A percentile compares a stretch with the other conserved stretches of the same genome.
Conservation (phyloP, 2,329 filamentous ascomycete genomes). For the Fusarium decemcellulare region DNA sequence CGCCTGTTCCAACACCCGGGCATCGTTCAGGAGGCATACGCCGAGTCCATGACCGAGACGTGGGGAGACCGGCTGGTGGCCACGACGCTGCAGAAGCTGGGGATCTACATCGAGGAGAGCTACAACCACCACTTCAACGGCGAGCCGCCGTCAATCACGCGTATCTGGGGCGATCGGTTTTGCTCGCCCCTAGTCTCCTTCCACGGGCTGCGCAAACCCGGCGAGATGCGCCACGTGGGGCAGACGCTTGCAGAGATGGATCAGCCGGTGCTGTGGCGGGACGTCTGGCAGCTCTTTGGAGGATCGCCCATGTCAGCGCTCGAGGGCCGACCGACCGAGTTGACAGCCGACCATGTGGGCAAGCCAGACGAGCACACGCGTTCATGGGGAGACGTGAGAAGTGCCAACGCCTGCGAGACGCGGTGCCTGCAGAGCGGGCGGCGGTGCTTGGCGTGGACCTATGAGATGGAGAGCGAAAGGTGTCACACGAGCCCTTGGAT, state of each 20-base stretch:
- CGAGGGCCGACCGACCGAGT: slow-evolving; percentile 52
- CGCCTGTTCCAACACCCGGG: slow-evolving; percentile 60
- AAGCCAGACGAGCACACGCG: slow-evolving; percentile 59
- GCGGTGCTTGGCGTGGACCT: slow-evolving; percentile 67
- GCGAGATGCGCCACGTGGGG: slow-evolving; percentile 62
- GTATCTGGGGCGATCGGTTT: slow-evolving; percentile 64
- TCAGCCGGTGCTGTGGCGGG: slow-evolving; percentile 63
- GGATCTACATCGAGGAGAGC: slow-evolving; percentile 68
- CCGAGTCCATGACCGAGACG: slow-evolving; percentile 64
- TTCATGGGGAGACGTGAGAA: slow-evolving; percentile 54
- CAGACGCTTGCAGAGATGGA: slow-evolving; percentile 55
- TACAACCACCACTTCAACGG: slow-evolving; percentile 71
- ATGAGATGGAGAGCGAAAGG: slow-evolving; percentile 55
- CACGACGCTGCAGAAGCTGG: slow-evolving; percentile 66
- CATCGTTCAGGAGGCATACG: slow-evolving; percentile 60
- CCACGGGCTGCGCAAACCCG: slow-evolving; percentile 62
- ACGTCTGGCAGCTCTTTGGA: slow-evolving; percentile 65
- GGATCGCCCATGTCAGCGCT: slow-evolving; percentile 57
- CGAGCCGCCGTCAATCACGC: slow-evolving; percentile 64
- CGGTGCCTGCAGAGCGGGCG: slow-evolving; percentile 57
- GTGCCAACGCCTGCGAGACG: slow-evolving; percentile 58
- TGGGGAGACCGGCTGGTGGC: slow-evolving; percentile 70
- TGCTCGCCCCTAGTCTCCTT: slow-evolving; percentile 70
- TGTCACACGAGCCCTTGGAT: slow-evolving; percentile 67
- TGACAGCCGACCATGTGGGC: slow-evolving; percentile 66